These are phyloP conservation scores for Annulohypoxylon truncatum DNA, from an alignment of 2,329 filamentous ascomycete species.

Conservation along the genomic window DNA sequence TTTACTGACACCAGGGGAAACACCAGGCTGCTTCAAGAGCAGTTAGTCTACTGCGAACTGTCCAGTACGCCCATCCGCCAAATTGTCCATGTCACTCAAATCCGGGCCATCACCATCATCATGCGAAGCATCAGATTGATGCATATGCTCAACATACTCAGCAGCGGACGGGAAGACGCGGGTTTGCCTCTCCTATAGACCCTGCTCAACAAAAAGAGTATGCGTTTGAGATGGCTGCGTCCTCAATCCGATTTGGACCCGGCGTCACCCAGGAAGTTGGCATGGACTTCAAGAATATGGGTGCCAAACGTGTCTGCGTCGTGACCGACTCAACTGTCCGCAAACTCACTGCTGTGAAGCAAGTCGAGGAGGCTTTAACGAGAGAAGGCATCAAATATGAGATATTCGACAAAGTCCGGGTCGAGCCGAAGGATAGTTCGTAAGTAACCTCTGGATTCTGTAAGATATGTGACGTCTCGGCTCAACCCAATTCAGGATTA, in stretches of 20 bases:
- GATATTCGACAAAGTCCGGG: constrained; percentile 81
- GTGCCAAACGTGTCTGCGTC: constrained; percentile 86
- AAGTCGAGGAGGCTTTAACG: constrained; percentile 83
- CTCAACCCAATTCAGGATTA: constrained; percentile 67
- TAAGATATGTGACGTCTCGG: background rate
- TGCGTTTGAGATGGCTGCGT: constrained; percentile 98
- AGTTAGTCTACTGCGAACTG: constrained; percentile 81
- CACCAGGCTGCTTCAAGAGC: constrained; percentile 72
- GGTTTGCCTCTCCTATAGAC: constrained; percentile 81
- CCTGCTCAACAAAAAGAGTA: constrained; percentile 86
- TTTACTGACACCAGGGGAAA: constrained; percentile 12
- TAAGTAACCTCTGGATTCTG: constrained; percentile 55
- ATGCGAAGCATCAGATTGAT: constrained; percentile 64
- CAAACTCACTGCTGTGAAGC: constrained; percentile 88
- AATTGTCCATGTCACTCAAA: constrained; percentile 94
- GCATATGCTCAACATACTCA: constrained; percentile 57
- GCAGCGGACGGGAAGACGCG: constrained; percentile 54
- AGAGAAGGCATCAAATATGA: constrained; percentile 82
- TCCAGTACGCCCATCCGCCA: constrained; percentile 89
- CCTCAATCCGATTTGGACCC: constrained; percentile 91
- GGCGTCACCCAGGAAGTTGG: constrained; percentile 95
- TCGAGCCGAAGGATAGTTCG: constrained; percentile 96
- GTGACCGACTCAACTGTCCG: constrained; percentile 89
- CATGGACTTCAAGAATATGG: constrained; percentile 96
- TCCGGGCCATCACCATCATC: constrained; percentile 82